These are phyloP conservation scores for Pulveroboletus frians DNA, from an alignment of 768 basidiomycete genomes.

Conservation along the genomic window DNA sequence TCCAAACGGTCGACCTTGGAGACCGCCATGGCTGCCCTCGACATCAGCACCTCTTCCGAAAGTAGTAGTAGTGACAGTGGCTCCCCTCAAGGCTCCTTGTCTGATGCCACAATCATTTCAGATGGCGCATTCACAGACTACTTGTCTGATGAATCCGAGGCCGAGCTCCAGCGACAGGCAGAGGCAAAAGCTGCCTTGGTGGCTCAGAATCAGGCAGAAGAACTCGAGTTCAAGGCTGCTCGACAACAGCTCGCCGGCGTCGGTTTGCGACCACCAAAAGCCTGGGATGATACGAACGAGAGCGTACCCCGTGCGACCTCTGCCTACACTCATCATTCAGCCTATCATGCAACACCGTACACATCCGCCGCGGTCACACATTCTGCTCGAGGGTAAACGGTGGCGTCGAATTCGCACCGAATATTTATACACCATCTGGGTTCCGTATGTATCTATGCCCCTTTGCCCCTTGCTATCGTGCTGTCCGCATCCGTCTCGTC, in stretches of 20 bases:
- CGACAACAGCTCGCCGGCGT: constrained; percentile 72
- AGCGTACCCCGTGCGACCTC: constrained; percentile 22
- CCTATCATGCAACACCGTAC: constrained; percentile 27
- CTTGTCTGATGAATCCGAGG: constrained; percentile 89
- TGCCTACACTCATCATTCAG: constrained; percentile 23
- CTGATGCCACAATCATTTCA: constrained; percentile 75
- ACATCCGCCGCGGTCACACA: constrained; percentile 25
- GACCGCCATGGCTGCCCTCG: constrained; percentile 36
- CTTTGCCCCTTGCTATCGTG: constrained; percentile 14
- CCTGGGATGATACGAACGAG: constrained; percentile 59
- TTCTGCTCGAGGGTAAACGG: constrained; percentile 25
- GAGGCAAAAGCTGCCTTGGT: constrained; percentile 72
- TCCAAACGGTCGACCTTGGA: constrained; percentile 34
- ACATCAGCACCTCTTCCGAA: constrained; percentile 43
- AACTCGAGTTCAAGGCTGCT: constrained; percentile 75
- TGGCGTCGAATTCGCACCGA: constrained; percentile 5
- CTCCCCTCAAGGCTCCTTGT: constrained; percentile 49
- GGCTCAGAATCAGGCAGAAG: constrained; percentile 77
- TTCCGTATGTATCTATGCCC: constrained; percentile 25
- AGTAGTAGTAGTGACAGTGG: constrained; percentile 57
- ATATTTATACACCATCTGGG: constrained; percentile 20
- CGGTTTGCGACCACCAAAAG: constrained; percentile 70
- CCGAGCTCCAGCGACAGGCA: constrained; percentile 80
- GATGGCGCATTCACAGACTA: constrained; percentile 89
- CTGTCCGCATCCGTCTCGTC: constrained; percentile 6